Percentiles rank a stretch among this genome's conserved stretches.
These are phyloP conservation scores for Pseudopyricularia javanii DNA, from an alignment of 2,329 filamentous ascomycete genomes.

Conservation along the genomic window DNA sequence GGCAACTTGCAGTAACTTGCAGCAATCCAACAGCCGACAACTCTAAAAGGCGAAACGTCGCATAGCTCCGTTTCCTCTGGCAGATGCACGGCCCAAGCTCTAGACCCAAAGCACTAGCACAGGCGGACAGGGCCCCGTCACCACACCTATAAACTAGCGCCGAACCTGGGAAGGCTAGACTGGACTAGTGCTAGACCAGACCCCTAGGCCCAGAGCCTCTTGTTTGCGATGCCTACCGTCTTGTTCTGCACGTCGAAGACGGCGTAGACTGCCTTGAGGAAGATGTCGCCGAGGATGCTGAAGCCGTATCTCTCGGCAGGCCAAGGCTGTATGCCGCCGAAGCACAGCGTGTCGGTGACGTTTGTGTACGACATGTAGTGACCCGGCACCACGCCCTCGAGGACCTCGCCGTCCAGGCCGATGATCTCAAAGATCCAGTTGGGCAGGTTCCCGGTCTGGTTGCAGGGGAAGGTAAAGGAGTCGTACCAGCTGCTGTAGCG, in stretches of 20 bases:
- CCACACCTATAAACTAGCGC: too few species aligned
- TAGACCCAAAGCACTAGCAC: too few species aligned
- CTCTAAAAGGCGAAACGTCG: too few species aligned
- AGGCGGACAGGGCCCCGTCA: too few species aligned
- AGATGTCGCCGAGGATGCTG: conserved; percentile 65
- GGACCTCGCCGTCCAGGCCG: conserved; percentile 10
- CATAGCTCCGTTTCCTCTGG: too few species aligned
- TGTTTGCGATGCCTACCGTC: conserved; percentile 33
- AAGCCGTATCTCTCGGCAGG: conserved; percentile 28
- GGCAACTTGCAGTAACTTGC: too few species aligned
- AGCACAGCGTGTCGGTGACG: conserved; percentile 47
- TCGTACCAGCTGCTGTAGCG: conserved; percentile 29
- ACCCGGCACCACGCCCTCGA: conserved; percentile 36
- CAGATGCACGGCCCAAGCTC: too few species aligned
- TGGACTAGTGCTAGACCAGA: not conserved
- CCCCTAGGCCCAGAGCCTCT: conserved; percentile 17
- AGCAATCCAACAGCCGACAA: too few species aligned
- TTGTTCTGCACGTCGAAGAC: conserved; percentile 49
- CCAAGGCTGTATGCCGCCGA: conserved; percentile 59
- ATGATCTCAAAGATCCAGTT: conserved; percentile 36
- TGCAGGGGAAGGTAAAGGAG: conserved; percentile 43
- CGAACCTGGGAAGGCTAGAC: too few species aligned
- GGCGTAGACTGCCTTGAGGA: conserved; percentile 66
- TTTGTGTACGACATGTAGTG: conserved; percentile 33
- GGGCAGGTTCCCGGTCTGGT: conserved; percentile 26